Evolutionary conservation across 2,329 filamentous ascomycete genomes (phyloP).

Genomic region (Macroventuria anomochaeta): DNA sequence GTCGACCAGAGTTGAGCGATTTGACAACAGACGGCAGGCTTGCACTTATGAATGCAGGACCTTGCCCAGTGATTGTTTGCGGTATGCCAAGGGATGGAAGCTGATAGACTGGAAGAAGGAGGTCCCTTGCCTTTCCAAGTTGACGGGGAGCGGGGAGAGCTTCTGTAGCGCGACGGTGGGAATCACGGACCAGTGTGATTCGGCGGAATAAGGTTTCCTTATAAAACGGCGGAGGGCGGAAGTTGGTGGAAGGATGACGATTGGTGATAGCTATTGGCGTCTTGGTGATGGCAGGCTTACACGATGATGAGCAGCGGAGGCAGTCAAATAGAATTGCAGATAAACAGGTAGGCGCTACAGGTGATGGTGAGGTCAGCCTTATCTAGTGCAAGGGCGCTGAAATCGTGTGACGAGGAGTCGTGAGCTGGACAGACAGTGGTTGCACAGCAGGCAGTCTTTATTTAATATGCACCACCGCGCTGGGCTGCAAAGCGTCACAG

Average conservation of each 20-base stretch:
- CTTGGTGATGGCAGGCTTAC: constrained; percentile 31
- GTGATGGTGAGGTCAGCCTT: constrained; percentile 36
- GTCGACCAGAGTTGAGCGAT: constrained; percentile 16
- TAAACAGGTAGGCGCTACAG: constrained; percentile 16
- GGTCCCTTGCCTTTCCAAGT: constrained; percentile 24
- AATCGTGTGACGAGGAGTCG: constrained; percentile 22
- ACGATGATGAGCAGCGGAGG: constrained; percentile 8
- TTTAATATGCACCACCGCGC: constrained; percentile 37
- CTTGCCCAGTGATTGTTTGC: constrained; percentile 13
- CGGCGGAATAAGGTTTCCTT: constrained; percentile 16
- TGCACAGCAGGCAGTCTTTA: constrained; percentile 30
- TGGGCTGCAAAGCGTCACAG: constrained; percentile 36
- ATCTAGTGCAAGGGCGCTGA: constrained; percentile 20
- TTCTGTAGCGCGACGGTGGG: constrained; percentile 21
- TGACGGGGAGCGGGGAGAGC: constrained; percentile 23
- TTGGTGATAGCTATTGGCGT: constrained; percentile 22
- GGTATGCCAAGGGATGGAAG: constrained; percentile 35
- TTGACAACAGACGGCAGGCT: constrained; percentile 17
- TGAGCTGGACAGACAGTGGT: constrained; percentile 19
- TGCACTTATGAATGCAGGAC: constrained; percentile 30
- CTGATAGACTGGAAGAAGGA: constrained; percentile 34
- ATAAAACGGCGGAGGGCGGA: constrained; percentile 22
- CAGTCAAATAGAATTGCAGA: constrained; percentile 8
- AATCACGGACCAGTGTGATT: constrained; percentile 23
- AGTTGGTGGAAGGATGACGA: constrained; percentile 28